A percentile compares a stretch with the other conserved stretches of the same genome.
phyloP scores from a whole-genome alignment of 2,329 filamentous ascomycete species.

The Fusarium sp. region DNA sequence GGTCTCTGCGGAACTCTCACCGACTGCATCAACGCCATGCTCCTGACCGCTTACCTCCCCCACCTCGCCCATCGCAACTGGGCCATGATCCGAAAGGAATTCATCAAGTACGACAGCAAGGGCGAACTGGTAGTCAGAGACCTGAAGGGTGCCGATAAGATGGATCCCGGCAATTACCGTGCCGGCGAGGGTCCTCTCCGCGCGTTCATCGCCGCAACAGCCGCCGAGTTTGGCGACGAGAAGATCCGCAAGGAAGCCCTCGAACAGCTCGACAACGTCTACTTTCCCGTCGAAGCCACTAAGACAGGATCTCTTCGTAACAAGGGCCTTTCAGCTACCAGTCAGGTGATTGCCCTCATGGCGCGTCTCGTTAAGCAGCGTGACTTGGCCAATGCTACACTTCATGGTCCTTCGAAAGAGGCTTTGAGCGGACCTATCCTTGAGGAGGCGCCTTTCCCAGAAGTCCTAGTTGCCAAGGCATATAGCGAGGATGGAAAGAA shows the following conservation, averaged over 20 bases:
- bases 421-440: background rate
- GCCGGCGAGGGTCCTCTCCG: background rate
- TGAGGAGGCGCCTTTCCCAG: background rate
- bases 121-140: background rate
- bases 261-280: background rate
- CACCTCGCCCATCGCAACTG: background rate
- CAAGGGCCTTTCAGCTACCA: background rate
- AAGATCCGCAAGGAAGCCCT: background rate
- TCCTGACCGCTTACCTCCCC: background rate
- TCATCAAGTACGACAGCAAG: background rate
- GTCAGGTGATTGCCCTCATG: background rate
- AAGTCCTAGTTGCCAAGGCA: accelerated
- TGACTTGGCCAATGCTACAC: background rate
- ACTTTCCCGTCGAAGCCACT: background rate
- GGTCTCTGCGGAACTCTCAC: background rate
- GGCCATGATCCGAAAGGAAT: background rate
- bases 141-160: background rate
- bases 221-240: background rate
- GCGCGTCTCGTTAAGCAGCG: background rate
- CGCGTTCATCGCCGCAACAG: background rate
- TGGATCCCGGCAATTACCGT: background rate
- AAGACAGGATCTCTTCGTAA: background rate
- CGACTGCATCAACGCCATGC: background rate
- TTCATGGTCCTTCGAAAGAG: background rate
- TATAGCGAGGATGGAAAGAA: background rate